These are phyloP conservation scores for Peterozyma toletana DNA, from an alignment of 805 yeast species.

Conservation along the genomic window DNA sequence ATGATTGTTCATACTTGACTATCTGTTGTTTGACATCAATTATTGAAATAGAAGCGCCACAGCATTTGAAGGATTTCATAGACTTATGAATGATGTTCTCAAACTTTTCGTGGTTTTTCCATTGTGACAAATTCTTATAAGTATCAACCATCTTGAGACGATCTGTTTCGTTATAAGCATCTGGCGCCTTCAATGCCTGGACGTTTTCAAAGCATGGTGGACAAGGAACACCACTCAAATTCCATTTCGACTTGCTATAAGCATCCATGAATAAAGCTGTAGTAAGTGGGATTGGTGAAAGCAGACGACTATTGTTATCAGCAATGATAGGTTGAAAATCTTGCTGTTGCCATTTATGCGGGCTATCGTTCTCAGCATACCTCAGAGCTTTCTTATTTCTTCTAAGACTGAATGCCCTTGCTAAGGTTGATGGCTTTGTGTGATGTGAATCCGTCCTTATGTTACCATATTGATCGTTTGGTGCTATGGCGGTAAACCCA, in stretches of 20 bases:
- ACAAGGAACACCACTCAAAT: slow-evolving; percentile 43
- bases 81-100: slow-evolving; percentile 29
- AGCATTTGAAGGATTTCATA: slow-evolving; percentile 32
- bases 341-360: too few relatives aligned
- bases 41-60: slow-evolving; percentile 56
- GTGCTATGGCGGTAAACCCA: too few relatives aligned
- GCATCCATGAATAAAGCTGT: slow-evolving; percentile 48
- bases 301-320: not conserved
- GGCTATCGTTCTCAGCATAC: too few relatives aligned
- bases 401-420: not conserved
- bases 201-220: slow-evolving; percentile 44
- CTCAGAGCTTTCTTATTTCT: too few relatives aligned
- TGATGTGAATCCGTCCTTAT: too few relatives aligned
- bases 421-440: not conserved
- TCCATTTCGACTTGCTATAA: slow-evolving; percentile 50
- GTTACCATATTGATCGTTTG: too few relatives aligned
- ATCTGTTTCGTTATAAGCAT: slow-evolving; percentile 38
- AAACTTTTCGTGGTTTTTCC: slow-evolving; percentile 37
- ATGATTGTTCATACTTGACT: slow-evolving; percentile 40
- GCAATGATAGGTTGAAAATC: not conserved
- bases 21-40: slow-evolving; percentile 39
- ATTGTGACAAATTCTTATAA: slow-evolving; percentile 34
- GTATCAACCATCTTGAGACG: slow-evolving; percentile 36
- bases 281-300: slow-evolving; percentile 28
- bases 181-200: slow-evolving; percentile 55